Evolutionary conservation across 306 rosid species (phyloP).

Genomic region (Lagenaria siceraria): DNA sequence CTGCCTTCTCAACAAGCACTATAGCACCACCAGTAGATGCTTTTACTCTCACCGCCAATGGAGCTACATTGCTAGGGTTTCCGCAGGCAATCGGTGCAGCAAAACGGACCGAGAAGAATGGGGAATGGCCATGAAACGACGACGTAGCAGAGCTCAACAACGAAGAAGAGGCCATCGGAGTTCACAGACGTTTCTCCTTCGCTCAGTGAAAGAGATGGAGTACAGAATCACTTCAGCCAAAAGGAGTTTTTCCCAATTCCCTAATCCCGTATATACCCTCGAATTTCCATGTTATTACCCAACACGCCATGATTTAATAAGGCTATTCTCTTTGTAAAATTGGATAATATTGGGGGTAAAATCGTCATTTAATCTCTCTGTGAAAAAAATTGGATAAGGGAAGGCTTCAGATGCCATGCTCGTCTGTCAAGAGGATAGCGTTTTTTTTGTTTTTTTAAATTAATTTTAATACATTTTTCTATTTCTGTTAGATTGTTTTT

Average conservation of each 20-base stretch:
- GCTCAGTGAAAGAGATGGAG: background rate
- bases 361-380: background rate
- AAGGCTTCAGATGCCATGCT: background rate
- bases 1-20: conserved; percentile 77
- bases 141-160: conserved; percentile 55
- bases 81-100: conserved; percentile 9
- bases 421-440: background rate
- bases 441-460: background rate
- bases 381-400: background rate
- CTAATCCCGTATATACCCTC: background rate
- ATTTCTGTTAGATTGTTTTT: too few species aligned
- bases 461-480: too few species aligned
- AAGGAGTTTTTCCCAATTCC: background rate
- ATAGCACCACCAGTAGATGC: conserved; percentile 31
- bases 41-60: conserved; percentile 30
- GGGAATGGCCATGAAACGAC: conserved; percentile 52
- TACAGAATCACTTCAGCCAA: background rate
- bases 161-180: conserved; percentile 49
- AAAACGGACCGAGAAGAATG: conserved; percentile 17
- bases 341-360: background rate
- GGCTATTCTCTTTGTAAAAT: background rate
- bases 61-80: conserved; percentile 20
- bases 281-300: background rate
- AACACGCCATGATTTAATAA: background rate
- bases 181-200: background rate